phyloP scores from a whole-genome alignment of 257 asterid genomes.

The Penstemon barbatus region DNA sequence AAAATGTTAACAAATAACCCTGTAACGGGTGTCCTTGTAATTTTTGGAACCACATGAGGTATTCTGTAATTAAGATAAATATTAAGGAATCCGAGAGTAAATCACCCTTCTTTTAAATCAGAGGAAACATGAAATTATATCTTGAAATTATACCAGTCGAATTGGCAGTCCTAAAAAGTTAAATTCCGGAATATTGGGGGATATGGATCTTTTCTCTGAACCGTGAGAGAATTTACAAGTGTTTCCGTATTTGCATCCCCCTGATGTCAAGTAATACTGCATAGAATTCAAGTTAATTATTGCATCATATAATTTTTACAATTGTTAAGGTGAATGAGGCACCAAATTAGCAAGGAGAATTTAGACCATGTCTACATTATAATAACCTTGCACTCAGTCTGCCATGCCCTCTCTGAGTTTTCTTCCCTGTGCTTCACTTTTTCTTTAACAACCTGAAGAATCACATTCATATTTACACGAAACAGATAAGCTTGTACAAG shows the following conservation, averaged over 20 bases:
- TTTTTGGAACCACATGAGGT: no score
- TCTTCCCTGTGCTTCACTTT: constrained; percentile 42
- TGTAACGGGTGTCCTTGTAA: no score
- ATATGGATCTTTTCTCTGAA: constrained; percentile 34
- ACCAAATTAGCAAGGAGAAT: not conserved
- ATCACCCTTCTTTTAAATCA: not conserved
- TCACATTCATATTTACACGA: constrained; percentile 13
- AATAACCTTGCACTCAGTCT: constrained; percentile 76
- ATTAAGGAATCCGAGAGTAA: no score
- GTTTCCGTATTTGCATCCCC: constrained; percentile 76
- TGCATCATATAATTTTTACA: constrained; percentile 26
- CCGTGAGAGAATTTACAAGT: constrained; percentile 69
- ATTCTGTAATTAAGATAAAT: no score
- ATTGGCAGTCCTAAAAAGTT: constrained; percentile 81
- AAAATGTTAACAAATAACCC: no score
- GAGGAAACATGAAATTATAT: constrained; percentile 25
- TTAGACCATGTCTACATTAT: not conserved
- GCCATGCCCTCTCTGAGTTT: constrained; percentile 46
- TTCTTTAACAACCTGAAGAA: constrained; percentile 44
- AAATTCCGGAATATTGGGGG: constrained; percentile 34
- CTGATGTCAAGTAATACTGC: constrained; percentile 74
- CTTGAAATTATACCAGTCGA: constrained; percentile 46
- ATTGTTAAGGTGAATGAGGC: constrained; percentile 8
- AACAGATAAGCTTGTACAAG: not conserved
- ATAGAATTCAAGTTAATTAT: constrained; percentile 25